These are phyloP conservation scores for Oryza officinalis DNA, from an alignment of 176 grass and related monocot species.

Conservation along the genomic window DNA sequence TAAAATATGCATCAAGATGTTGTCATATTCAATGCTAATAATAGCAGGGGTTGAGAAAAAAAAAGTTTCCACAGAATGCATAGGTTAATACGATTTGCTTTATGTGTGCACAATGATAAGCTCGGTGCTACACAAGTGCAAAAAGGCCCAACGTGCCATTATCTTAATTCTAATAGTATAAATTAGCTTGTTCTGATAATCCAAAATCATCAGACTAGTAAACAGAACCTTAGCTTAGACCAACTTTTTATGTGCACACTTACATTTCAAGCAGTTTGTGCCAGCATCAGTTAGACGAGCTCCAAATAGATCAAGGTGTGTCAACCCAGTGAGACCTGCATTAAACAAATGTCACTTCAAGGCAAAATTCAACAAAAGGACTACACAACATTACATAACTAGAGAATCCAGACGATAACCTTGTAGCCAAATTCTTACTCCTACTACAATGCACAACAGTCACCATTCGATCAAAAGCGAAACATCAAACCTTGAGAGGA, in stretches of 20 bases:
- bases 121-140: neutral
- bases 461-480: neutral
- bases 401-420: neutral
- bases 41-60: neutral
- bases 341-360: conserved; percentile 14
- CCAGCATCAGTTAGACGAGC: conserved; percentile 86
- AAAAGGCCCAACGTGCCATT: neutral
- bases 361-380: neutral
- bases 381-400: neutral
- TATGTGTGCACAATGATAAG: neutral
- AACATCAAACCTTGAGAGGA: conserved; percentile 1
- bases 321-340: conserved; percentile 89
- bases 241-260: conserved; percentile 31
- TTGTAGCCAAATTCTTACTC: neutral
- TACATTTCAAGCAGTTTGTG: conserved; percentile 77
- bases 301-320: conserved; percentile 93
- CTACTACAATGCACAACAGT: neutral
- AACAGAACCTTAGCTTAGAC: neutral
- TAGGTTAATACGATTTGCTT: neutral
- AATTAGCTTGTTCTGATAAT: neutral
- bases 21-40: neutral
- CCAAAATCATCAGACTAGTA: neutral
- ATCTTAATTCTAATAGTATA: neutral
- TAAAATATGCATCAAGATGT: neutral
- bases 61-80: neutral